Conservation (phyloP, 257 asterid species). For the Primulina huaijiensis region DNA sequence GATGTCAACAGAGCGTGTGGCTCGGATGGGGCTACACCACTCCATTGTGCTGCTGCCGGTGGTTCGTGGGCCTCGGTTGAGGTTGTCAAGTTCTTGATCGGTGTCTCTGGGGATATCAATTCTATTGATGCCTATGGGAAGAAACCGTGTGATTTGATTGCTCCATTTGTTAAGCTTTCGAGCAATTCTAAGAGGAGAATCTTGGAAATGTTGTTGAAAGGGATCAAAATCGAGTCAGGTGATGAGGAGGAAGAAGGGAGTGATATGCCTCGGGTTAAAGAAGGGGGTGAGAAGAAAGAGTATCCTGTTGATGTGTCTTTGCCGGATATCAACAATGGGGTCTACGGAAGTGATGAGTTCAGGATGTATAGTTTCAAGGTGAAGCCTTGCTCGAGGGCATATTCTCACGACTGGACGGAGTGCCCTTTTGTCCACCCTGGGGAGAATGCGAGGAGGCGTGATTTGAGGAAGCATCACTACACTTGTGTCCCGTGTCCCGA, state of each 20-base stretch:
- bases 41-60: constrained; percentile 84
- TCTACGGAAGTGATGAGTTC: constrained; percentile 49
- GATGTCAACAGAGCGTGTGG: constrained; percentile 32
- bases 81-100: constrained; percentile 51
- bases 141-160: constrained; percentile 60
- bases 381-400: constrained; percentile 55
- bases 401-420: constrained; percentile 57
- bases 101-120: constrained; percentile 45
- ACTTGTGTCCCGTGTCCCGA: constrained; percentile 90
- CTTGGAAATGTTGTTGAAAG: constrained; percentile 63
- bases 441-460: constrained; percentile 58
- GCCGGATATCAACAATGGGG: constrained; percentile 46
- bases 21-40: constrained; percentile 77
- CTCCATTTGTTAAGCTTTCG: constrained; percentile 37
- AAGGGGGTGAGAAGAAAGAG: constrained; percentile 60
- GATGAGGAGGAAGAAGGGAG: constrained; percentile 33
- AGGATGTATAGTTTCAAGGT: constrained; percentile 56
- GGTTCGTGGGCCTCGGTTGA: constrained; percentile 54
- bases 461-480: constrained; percentile 63
- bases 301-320: constrained; percentile 57
- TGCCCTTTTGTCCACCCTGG: constrained; percentile 59
- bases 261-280: constrained; percentile 22
- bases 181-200: constrained; percentile 39
- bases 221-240: constrained; percentile 22
- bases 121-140: constrained; percentile 57